Percentiles rank a stretch among this genome's conserved stretches.
phyloP scores from a whole-genome alignment of 148 eudicot species.

The Euryodendron excelsum region DNA sequence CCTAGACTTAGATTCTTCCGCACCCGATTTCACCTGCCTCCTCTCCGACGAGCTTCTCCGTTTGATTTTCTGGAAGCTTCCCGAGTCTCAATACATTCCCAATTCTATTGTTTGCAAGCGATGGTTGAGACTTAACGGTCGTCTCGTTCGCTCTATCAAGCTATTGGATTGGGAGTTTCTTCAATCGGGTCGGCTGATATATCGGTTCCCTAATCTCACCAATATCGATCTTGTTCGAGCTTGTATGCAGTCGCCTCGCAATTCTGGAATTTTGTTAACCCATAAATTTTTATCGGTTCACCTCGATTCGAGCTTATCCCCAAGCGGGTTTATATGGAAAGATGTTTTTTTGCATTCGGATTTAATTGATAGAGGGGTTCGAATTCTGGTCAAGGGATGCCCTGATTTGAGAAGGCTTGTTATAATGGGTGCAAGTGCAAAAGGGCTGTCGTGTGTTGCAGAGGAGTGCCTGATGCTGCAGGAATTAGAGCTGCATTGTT shows the following conservation, averaged over 20 bases:
- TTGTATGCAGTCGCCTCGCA: conserved; percentile 39
- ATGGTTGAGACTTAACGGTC: conserved; percentile 58
- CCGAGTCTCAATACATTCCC: conserved; percentile 37
- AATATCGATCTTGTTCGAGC: conserved; percentile 54
- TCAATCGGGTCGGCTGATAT: conserved; percentile 57
- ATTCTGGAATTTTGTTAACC: conserved; percentile 59
- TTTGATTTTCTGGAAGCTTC: conserved; percentile 49
- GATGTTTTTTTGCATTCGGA: conserved; percentile 40
- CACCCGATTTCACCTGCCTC: conserved; percentile 27
- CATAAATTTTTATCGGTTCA: conserved; percentile 44
- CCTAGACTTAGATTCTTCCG: conserved; percentile 1
- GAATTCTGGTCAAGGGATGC: conserved; percentile 55
- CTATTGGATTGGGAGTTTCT: conserved; percentile 77
- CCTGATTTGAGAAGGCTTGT: conserved; percentile 60
- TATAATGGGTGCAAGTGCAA: conserved; percentile 50
- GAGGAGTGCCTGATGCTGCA: conserved; percentile 61
- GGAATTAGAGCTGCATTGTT: conserved; percentile 74
- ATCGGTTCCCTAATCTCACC: conserved; percentile 62
- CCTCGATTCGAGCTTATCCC: conserved; percentile 36
- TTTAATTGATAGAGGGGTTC: conserved; percentile 40
- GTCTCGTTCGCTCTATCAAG: conserved; percentile 37
- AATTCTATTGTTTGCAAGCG: conserved; percentile 67
- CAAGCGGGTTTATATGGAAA: conserved; percentile 36
- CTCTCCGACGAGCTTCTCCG: conserved; percentile 56
- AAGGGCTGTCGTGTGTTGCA: conserved; percentile 54